A percentile compares a stretch with the other conserved stretches of the same genome.
phyloP scores from a whole-genome alignment of 495 filamentous ascomycete species.

The Neurospora sp. region DNA sequence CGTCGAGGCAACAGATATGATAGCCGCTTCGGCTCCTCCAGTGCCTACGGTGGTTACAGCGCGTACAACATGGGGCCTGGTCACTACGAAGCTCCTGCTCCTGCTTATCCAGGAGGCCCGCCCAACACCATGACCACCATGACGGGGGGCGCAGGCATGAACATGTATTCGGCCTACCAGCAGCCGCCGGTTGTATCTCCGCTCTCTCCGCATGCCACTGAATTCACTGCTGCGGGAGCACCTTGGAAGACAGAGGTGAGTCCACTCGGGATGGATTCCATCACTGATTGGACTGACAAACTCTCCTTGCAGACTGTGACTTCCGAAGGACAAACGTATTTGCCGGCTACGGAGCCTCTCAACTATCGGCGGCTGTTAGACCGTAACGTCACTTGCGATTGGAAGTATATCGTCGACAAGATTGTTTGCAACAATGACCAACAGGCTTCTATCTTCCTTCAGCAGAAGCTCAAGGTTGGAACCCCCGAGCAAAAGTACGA shows the following conservation, averaged over 20 bases:
- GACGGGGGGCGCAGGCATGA: slow-evolving; percentile 26
- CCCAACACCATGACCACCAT: slow-evolving; percentile 18
- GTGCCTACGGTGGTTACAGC: slow-evolving; percentile 13
- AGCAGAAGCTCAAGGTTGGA: slow-evolving; percentile 97
- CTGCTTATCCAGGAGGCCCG: slow-evolving; percentile 18
- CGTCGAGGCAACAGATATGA: slow-evolving; percentile 34
- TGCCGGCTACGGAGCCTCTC: slow-evolving; percentile 77
- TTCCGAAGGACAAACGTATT: slow-evolving; percentile 60
- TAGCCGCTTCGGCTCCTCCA: slow-evolving; percentile 24
- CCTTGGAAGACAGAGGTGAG: slow-evolving; percentile 46
- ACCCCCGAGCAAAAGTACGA: slow-evolving; percentile 93
- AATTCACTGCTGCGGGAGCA: slow-evolving; percentile 51
- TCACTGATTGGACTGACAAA: slow-evolving; percentile 6
- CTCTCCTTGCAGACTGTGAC: slow-evolving; percentile 26
- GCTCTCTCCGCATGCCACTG: slow-evolving; percentile 74
- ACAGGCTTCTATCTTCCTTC: slow-evolving; percentile 95
- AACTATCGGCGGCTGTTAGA: slow-evolving; percentile 95
- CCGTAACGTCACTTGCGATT: slow-evolving; percentile 93
- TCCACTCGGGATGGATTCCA: neutral
- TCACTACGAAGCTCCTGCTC: slow-evolving; percentile 24
- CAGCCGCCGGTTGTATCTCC: slow-evolving; percentile 66
- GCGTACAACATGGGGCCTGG: slow-evolving; percentile 16
- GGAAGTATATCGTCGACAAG: slow-evolving; percentile 99
- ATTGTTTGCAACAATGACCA: slow-evolving; percentile 99
- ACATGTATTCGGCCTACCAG: slow-evolving; percentile 52